Percentiles rank a stretch among this genome's conserved stretches.
Evolutionary conservation across 2,329 filamentous ascomycete genomes (phyloP).

Genomic region (Fusarium sp.): DNA sequence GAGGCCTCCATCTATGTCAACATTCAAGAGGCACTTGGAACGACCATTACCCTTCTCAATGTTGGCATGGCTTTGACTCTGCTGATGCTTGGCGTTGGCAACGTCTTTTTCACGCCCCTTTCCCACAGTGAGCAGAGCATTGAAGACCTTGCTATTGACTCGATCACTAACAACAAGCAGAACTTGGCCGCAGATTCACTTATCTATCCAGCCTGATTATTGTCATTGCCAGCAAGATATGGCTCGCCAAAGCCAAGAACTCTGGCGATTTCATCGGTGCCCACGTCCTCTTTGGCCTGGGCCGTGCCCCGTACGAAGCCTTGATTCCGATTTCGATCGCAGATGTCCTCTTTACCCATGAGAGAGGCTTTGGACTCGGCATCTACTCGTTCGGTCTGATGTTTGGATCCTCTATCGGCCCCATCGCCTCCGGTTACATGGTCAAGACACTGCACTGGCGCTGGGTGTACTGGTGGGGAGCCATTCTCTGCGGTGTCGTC

Average conservation of each 20-base stretch:
- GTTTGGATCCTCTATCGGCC: neutral
- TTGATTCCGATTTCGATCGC: neutral
- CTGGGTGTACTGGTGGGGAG: neutral
- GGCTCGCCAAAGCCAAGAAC: neutral
- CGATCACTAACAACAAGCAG: neutral
- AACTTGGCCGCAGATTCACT: neutral
- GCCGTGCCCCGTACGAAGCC: neutral
- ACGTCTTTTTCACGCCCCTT: neutral
- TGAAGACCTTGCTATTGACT: no score
- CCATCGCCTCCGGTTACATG: neutral
- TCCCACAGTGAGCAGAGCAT: neutral
- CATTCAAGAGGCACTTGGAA: neutral
- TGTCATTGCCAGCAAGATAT: neutral
- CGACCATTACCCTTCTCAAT: neutral
- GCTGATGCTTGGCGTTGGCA: neutral
- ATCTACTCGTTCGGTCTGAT: neutral
- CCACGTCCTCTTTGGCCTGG: neutral
- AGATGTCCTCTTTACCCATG: neutral
- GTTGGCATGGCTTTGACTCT: neutral
- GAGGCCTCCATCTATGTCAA: neutral
- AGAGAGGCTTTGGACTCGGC: neutral
- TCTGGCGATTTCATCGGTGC: neutral
- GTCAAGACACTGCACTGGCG: neutral
- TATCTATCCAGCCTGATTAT: neutral
- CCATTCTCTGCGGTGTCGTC: neutral